Evolutionary conservation across 257 asterid genomes (phyloP).

Genomic region (Solanum lycopersicoides): DNA sequence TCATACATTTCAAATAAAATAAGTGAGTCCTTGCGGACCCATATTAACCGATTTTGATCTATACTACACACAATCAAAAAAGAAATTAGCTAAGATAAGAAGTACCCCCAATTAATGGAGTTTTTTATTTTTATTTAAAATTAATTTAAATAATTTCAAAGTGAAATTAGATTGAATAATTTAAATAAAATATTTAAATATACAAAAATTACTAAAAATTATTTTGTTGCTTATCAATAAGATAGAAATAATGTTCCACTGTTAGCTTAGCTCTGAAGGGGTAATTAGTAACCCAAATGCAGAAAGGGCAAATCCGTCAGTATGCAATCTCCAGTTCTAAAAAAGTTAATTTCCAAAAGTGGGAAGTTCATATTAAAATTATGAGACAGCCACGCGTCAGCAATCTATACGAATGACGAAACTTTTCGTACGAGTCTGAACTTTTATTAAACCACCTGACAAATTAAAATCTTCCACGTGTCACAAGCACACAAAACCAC

Average conservation of each 20-base stretch:
- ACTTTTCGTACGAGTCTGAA: constrained; percentile 1
- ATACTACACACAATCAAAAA: neutral
- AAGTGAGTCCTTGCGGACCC: neutral
- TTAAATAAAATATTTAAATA: no score
- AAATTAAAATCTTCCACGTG: neutral
- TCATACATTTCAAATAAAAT: neutral
- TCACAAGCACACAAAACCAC: neutral
- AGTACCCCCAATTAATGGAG: neutral
- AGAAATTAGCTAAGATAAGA: neutral
- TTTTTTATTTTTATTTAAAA: no score
- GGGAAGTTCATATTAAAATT: constrained; percentile 1
- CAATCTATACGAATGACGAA: constrained; percentile 16
- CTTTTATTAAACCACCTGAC: neutral
- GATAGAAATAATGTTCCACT: neutral
- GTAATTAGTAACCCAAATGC: neutral
- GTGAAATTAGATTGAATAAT: no score
- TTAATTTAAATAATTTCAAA: no score
- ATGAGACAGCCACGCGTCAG: constrained; percentile 14
- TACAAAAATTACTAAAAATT: no score
- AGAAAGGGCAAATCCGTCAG: constrained; percentile 20
- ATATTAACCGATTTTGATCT: neutral
- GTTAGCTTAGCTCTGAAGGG: neutral
- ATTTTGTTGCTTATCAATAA: no score
- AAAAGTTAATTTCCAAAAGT: constrained; percentile 8
- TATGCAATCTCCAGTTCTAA: neutral